These are phyloP conservation scores for Cercospora beticola DNA, from an alignment of 2,329 filamentous ascomycete species.

Conservation along the genomic window DNA sequence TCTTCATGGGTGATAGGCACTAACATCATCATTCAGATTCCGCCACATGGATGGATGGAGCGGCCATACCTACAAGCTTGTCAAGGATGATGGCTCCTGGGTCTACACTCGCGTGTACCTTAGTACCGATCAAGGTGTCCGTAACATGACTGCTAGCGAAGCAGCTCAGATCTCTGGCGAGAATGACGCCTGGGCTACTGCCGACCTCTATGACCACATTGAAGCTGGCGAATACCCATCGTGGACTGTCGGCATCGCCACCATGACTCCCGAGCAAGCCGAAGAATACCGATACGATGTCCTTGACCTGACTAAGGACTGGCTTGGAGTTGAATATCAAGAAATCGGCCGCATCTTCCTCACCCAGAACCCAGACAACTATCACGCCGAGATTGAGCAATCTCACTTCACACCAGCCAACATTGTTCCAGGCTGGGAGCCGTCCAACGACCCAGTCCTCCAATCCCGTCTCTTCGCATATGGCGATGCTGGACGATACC, in stretches of 20 bases:
- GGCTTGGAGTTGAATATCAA: conserved; percentile 50
- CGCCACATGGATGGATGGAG: conserved; percentile 24
- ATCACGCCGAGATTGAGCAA: conserved; percentile 53
- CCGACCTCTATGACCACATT: conserved; percentile 47
- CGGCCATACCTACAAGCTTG: conserved; percentile 34
- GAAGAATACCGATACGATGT: conserved; percentile 54
- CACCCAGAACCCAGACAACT: conserved; percentile 57
- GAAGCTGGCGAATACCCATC: conserved; percentile 44
- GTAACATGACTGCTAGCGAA: conserved; percentile 49
- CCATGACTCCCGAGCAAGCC: conserved; percentile 50
- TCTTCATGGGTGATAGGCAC: background rate
- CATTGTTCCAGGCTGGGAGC: conserved; percentile 54
- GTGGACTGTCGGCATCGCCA: conserved; percentile 49
- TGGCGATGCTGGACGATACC: conserved; percentile 50
- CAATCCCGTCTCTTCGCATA: conserved; percentile 55
- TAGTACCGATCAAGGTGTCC: conserved; percentile 47
- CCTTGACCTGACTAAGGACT: conserved; percentile 57
- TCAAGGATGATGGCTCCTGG: conserved; percentile 50
- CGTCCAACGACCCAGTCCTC: conserved; percentile 50
- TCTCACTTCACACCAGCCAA: conserved; percentile 53
- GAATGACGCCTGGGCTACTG: conserved; percentile 53
- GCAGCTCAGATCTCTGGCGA: conserved; percentile 49
- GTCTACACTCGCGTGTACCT: conserved; percentile 42
- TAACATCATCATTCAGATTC: background rate
- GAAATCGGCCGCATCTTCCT: conserved; percentile 51